These are phyloP conservation scores for Lactifluus echinatus DNA, from an alignment of 768 basidiomycete species.

Conservation along the genomic window DNA sequence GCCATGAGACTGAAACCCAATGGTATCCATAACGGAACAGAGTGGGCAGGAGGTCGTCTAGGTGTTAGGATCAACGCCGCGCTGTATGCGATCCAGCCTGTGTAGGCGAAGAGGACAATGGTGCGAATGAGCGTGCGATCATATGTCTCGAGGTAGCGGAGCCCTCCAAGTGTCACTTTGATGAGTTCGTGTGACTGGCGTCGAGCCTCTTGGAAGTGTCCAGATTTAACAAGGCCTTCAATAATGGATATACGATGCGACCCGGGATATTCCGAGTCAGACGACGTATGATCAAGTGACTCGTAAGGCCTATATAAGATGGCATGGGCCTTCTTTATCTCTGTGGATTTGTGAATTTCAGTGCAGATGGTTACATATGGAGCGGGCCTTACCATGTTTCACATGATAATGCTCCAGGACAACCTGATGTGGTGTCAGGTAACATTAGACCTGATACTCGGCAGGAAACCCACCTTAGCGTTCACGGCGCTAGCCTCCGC, in stretches of 20 bases:
- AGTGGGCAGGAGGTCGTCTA: slow-evolving; percentile 7
- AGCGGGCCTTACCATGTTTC: slow-evolving; percentile 52
- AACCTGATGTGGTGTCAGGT: slow-evolving; percentile 32
- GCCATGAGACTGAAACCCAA: slow-evolving; percentile 25
- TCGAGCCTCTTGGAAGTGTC: slow-evolving; percentile 44
- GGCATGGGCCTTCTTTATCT: slow-evolving; percentile 48
- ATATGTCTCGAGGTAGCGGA: slow-evolving; percentile 72
- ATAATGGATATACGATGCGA: slow-evolving; percentile 33
- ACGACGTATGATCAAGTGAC: slow-evolving; percentile 33
- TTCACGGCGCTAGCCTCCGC: slow-evolving; percentile 56
- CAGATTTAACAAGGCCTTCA: slow-evolving; percentile 34
- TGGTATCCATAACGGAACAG: slow-evolving; percentile 1
- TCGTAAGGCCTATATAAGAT: slow-evolving; percentile 57
- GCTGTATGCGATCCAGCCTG: slow-evolving; percentile 68
- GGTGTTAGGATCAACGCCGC: slow-evolving; percentile 49
- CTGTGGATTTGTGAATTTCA: slow-evolving; percentile 29
- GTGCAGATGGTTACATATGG: background rate
- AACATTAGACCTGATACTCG: background rate
- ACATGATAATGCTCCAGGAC: slow-evolving; percentile 69
- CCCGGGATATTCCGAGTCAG: slow-evolving; percentile 28
- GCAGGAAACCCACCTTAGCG: slow-evolving; percentile 40
- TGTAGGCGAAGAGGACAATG: slow-evolving; percentile 65
- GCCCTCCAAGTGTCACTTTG: slow-evolving; percentile 43
- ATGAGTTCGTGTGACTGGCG: slow-evolving; percentile 44
- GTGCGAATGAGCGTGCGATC: slow-evolving; percentile 62